A percentile compares a stretch with the other conserved stretches of the same genome.
Conservation (phyloP, 2,329 filamentous ascomycete species). For the Xylariaceae sp. region DNA sequence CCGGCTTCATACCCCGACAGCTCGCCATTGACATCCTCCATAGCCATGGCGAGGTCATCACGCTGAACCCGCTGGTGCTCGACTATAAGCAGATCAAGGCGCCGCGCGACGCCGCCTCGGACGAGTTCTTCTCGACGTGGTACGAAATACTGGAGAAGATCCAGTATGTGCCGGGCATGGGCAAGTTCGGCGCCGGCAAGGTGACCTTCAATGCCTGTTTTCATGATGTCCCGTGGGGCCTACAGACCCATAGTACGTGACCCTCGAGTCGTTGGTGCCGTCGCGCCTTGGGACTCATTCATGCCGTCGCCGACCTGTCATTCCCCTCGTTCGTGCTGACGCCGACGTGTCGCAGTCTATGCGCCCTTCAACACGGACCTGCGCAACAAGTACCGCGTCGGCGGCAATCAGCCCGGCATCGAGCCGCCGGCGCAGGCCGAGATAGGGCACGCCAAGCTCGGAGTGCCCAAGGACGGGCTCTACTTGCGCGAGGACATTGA, state of each 20-base stretch:
- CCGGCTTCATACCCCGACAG: slow-evolving; percentile 61
- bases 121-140: slow-evolving; percentile 68
- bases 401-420: slow-evolving; percentile 58
- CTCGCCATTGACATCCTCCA: slow-evolving; percentile 67
- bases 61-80: slow-evolving; percentile 61
- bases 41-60: slow-evolving; percentile 63
- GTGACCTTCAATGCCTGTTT: slow-evolving; percentile 66
- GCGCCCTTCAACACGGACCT: slow-evolving; percentile 60
- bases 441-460: slow-evolving; percentile 50
- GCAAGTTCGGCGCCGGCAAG: slow-evolving; percentile 55
- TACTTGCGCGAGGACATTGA: slow-evolving; percentile 66
- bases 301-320: no score
- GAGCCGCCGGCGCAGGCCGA: slow-evolving; percentile 56
- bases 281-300: no score
- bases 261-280: no score
- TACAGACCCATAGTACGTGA: slow-evolving; percentile 68
- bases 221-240: slow-evolving; percentile 63
- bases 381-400: slow-evolving; percentile 60
- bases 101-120: slow-evolving; percentile 58
- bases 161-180: slow-evolving; percentile 59
- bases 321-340: no score
- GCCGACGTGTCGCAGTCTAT: no score
- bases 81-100: slow-evolving; percentile 56
- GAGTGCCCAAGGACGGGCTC: slow-evolving; percentile 55
- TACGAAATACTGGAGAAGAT: slow-evolving; percentile 66